Percentiles rank a stretch among this genome's conserved stretches.
Conservation (phyloP, 75 land plant species). For the Pinus tabuliformis region DNA sequence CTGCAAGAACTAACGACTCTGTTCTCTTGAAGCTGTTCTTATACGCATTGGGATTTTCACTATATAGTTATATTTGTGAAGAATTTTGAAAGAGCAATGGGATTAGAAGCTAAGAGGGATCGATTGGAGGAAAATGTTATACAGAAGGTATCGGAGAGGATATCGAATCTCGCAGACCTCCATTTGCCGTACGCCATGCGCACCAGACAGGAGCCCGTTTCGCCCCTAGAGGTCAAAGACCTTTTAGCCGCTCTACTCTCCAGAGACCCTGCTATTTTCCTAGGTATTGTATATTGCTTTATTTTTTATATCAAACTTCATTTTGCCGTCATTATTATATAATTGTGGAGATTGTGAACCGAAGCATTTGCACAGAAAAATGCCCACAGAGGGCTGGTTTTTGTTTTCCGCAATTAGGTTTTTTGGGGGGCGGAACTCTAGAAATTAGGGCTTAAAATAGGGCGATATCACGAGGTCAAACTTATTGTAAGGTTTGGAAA, state of each 20-base stretch:
- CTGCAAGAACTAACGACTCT: no score
- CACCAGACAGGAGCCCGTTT: constrained; percentile 21
- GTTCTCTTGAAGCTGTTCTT: no score
- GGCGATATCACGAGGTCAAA: background rate
- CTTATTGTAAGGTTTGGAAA: background rate
- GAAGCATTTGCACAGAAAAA: background rate
- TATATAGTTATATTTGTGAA: no score
- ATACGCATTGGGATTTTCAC: no score
- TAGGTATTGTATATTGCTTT: constrained; percentile 41
- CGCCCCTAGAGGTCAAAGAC: constrained; percentile 46
- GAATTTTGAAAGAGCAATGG: constrained; percentile 10
- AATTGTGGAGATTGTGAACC: background rate
- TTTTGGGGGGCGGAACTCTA: background rate
- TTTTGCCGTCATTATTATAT: background rate
- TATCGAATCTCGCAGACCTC: constrained; percentile 55
- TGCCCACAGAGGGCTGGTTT: background rate
- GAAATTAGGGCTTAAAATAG: background rate
- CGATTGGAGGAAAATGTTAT: constrained; percentile 23
- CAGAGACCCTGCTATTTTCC: constrained; percentile 76
- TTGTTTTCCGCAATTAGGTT: background rate
- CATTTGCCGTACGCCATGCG: constrained; percentile 67
- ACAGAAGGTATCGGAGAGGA: constrained; percentile 57
- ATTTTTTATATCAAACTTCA: background rate
- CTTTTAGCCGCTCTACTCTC: constrained; percentile 71
- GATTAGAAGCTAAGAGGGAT: constrained; percentile 19